A percentile compares a stretch with the other conserved stretches of the same genome.
Evolutionary conservation across 495 filamentous ascomycete species (phyloP).

Genomic region (Daldinia caldariorum): DNA sequence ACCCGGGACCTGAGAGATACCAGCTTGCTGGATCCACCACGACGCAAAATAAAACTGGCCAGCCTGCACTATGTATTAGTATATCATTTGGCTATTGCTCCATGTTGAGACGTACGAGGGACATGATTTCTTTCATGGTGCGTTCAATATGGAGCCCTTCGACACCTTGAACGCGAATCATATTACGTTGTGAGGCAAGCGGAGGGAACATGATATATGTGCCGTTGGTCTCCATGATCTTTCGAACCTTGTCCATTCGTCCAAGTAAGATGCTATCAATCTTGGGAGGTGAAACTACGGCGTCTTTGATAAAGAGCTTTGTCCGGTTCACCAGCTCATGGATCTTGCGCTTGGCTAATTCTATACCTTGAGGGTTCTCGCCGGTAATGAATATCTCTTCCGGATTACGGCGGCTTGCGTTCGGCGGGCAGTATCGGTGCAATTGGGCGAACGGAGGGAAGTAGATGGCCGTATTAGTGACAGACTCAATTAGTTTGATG

Average conservation of each 20-base stretch:
- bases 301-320: slow-evolving; percentile 91
- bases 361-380: slow-evolving; percentile 79
- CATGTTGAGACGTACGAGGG: slow-evolving; percentile 67
- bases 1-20: slow-evolving; percentile 74
- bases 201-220: slow-evolving; percentile 91
- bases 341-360: slow-evolving; percentile 86
- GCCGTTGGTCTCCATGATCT: slow-evolving; percentile 96
- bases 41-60: slow-evolving; percentile 98
- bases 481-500: slow-evolving; percentile 94
- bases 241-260: slow-evolving; percentile 93
- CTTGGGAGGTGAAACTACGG: slow-evolving; percentile 83
- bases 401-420: slow-evolving; percentile 79
- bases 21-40: slow-evolving; percentile 90
- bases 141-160: slow-evolving; percentile 94
- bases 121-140: slow-evolving; percentile 94
- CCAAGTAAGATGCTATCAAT: slow-evolving; percentile 92
- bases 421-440: slow-evolving; percentile 85
- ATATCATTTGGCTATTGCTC: slow-evolving; percentile 3
- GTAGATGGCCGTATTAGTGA: slow-evolving; percentile 94
- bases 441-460: slow-evolving; percentile 92
- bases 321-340: slow-evolving; percentile 79
- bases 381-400: slow-evolving; percentile 95
- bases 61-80: slow-evolving; percentile 65
- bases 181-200: slow-evolving; percentile 78
- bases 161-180: slow-evolving; percentile 88